phyloP scores from a whole-genome alignment of 768 basidiomycete genomes.

The Pleurotus tuber-regium region DNA sequence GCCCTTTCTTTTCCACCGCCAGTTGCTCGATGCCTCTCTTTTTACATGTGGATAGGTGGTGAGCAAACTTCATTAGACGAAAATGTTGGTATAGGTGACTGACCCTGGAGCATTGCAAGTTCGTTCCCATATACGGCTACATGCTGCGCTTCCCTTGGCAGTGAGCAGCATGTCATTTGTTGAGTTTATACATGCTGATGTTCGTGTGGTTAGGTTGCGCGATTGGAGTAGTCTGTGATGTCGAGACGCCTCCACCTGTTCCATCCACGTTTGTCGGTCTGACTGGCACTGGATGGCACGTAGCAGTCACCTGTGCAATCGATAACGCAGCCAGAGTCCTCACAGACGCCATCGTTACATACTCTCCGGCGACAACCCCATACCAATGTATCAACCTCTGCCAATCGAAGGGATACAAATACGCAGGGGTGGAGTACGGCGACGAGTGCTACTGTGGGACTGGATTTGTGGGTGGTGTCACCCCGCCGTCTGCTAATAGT shows the following conservation, averaged over 20 bases:
- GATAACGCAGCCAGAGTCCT: slow-evolving; percentile 11
- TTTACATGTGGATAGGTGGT: no score
- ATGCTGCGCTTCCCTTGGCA: slow-evolving; percentile 1
- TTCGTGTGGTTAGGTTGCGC: background rate
- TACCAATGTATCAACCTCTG: slow-evolving; percentile 11
- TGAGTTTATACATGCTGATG: background rate
- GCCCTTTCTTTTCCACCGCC: no score
- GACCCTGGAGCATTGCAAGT: background rate
- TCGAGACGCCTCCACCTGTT: background rate
- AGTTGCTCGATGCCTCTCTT: no score
- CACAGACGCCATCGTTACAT: slow-evolving; percentile 5
- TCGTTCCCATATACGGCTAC: background rate
- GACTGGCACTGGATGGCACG: background rate
- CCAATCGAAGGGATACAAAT: background rate
- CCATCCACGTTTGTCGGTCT: background rate
- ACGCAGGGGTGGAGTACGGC: slow-evolving; percentile 12
- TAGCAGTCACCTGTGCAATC: slow-evolving; percentile 10
- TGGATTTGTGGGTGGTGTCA: slow-evolving; percentile 10
- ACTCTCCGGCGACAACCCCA: slow-evolving; percentile 9
- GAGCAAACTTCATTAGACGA: no score
- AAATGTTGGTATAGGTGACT: no score
- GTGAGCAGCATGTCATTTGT: background rate
- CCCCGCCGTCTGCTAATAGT: slow-evolving; percentile 7
- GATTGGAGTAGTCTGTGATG: background rate
- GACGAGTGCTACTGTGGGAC: slow-evolving; percentile 12